These are phyloP conservation scores for Limnanthes douglasii DNA, from an alignment of 345 rosid species.

Conservation along the genomic window DNA sequence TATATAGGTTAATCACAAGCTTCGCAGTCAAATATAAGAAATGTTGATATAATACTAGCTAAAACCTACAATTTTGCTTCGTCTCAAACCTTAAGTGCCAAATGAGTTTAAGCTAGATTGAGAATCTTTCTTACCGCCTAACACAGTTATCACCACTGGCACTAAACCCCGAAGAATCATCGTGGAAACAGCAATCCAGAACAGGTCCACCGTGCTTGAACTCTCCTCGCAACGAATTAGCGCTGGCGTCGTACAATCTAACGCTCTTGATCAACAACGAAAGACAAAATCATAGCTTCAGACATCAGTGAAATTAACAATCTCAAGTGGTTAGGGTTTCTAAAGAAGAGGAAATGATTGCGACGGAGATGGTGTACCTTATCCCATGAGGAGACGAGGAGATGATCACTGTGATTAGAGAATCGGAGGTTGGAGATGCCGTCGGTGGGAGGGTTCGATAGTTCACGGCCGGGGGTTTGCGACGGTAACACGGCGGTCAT, in stretches of 20 bases:
- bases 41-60: no score
- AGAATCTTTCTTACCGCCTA: slow-evolving; percentile 56
- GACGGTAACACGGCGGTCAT: no score
- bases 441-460: slow-evolving; percentile 71
- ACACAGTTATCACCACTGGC: slow-evolving; percentile 65
- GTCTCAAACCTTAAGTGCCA: no score
- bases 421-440: slow-evolving; percentile 91
- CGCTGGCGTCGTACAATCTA: slow-evolving; percentile 69
- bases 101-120: no score
- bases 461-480: no score
- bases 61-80: no score
- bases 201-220: slow-evolving; percentile 88
- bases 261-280: slow-evolving; percentile 51
- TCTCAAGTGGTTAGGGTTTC: no score
- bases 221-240: slow-evolving; percentile 67
- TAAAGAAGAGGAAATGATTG: not conserved
- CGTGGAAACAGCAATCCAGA: slow-evolving; percentile 95
- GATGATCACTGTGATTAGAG: slow-evolving; percentile 88
- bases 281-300: not conserved
- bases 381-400: slow-evolving; percentile 98
- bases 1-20: no score
- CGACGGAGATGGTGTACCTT: no score
- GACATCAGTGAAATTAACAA: not conserved
- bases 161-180: slow-evolving; percentile 91
- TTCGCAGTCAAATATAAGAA: no score